These are phyloP conservation scores for Calonectria pseudoreteaudii DNA, from an alignment of 2,329 filamentous ascomycete genomes.

Conservation along the genomic window DNA sequence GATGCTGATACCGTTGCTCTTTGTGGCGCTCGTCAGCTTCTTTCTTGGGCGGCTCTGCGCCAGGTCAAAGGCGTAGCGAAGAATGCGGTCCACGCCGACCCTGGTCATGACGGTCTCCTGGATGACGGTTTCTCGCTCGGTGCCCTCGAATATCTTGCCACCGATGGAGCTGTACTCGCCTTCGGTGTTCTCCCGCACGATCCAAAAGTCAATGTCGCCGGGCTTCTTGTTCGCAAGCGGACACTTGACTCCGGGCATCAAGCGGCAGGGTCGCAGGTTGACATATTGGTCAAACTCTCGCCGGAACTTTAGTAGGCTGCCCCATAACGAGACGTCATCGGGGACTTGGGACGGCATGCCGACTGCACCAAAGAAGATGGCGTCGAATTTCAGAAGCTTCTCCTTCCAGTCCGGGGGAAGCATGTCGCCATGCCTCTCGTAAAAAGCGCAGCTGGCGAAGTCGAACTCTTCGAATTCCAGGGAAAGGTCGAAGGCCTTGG, in stretches of 20 bases:
- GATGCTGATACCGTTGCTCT: conserved; percentile 75
- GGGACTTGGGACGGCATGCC: conserved; percentile 67
- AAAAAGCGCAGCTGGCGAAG: conserved; percentile 75
- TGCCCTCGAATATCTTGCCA: conserved; percentile 69
- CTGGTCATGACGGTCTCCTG: conserved; percentile 74
- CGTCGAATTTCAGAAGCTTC: conserved; percentile 68
- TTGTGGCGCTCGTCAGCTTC: conserved; percentile 73
- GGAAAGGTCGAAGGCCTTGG: conserved; percentile 61
- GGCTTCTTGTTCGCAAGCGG: conserved; percentile 65
- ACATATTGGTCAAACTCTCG: conserved; percentile 77
- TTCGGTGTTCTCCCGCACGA: conserved; percentile 75
- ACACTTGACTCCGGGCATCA: conserved; percentile 70
- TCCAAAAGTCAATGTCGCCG: conserved; percentile 75
- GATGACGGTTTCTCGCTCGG: conserved; percentile 70
- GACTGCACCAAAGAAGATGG: conserved; percentile 76
- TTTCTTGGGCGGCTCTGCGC: conserved; percentile 69
- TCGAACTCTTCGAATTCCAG: conserved; percentile 72
- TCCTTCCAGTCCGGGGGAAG: conserved; percentile 60
- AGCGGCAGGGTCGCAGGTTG: conserved; percentile 73
- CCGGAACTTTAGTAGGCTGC: conserved; percentile 74
- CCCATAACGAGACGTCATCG: conserved; percentile 76
- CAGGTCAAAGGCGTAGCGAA: conserved; percentile 73
- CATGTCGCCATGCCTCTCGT: conserved; percentile 56
- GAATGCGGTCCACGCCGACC: conserved; percentile 69
- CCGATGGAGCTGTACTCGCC: conserved; percentile 76